Percentiles rank a stretch among this genome's conserved stretches.
Conservation (phyloP, 2,329 filamentous ascomycete genomes). For the Alternaria novae-zelandiae region DNA sequence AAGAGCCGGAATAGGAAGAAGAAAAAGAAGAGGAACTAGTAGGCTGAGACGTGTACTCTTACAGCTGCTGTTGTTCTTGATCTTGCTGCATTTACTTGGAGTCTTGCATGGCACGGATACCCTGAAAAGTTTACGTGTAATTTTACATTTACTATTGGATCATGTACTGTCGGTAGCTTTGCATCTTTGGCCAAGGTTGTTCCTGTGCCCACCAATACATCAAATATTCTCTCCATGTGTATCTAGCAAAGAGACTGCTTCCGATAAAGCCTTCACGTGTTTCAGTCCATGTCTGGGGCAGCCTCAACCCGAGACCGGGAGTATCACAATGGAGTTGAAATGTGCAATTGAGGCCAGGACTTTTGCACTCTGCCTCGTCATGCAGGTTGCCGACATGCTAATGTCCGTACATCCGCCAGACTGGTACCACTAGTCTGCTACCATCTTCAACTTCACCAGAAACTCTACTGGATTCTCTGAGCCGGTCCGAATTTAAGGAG, state of each 20-base stretch:
- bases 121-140: conserved; percentile 16
- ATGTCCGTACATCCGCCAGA: neutral
- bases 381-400: neutral
- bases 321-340: neutral
- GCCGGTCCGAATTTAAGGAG: neutral
- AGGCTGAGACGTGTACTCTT: neutral
- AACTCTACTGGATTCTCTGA: neutral
- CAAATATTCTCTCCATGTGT: neutral
- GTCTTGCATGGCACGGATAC: conserved; percentile 26
- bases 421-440: neutral
- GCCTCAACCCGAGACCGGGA: neutral
- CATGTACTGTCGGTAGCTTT: neutral
- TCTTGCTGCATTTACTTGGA: conserved; percentile 22
- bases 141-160: neutral
- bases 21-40: conserved; percentile 44
- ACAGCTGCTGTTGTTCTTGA: neutral
- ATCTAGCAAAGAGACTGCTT: neutral
- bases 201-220: neutral
- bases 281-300: neutral
- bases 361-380: neutral
- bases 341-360: neutral
- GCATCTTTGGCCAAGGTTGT: neutral
- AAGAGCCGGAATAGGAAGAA: conserved; percentile 48
- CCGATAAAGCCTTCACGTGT: neutral
- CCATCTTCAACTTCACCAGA: neutral